Base-by-base conservation (phyloP, 2,329 filamentous ascomycete genomes). In the Ophiocordyceps camponoti-saundersi region DNA sequence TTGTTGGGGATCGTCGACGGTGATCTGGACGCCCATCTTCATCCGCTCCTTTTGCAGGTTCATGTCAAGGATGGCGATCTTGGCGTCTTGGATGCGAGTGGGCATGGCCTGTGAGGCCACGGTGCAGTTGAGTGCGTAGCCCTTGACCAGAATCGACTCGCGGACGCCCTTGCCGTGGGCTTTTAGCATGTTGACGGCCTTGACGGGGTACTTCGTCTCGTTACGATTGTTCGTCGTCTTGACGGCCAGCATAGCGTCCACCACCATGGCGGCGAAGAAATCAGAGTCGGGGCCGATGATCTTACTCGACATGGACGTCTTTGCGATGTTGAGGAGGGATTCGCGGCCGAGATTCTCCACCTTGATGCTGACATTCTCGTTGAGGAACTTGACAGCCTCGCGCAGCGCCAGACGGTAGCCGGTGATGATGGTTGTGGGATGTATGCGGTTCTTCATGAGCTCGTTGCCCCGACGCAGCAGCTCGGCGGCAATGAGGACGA, bases 381-480 rank as follows among this genome's bases (percentile, higher is more conserved):
- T 90, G 82, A 98, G 93, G 70, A 95, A 98, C 69, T 94, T 93
- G 62, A 98, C 82, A 49, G 92, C 92, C 72, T 98, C 92, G 59
- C 92, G 79, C 55, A 98, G 76, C 50, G 92, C 92, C 59, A 98
- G 77, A 60, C 92, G 79, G 76, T 98, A 98, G 59, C 92, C 92
- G 51, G 88, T 96, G 63, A 98, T 98, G 68, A 98, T 96, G 51
- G 93, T 98, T 23, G 92, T 98, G 48, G 92, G 93, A 70, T 98
- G 92, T 77, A 98, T 98, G 65, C 89, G 85, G 78, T 96, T 98
- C 75, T 92, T 95, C 85, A 96, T 93, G 55, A 98, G 77, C 70
- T 98, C 92, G 72, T 98, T 98, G 52, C 81, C 92, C 66, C 92
- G 78, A 63, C 85, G 80, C 60, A 98, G 73, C 54, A 98, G 82